phyloP scores from a whole-genome alignment of 768 basidiomycete genomes.

The Mrakia frigida region DNA sequence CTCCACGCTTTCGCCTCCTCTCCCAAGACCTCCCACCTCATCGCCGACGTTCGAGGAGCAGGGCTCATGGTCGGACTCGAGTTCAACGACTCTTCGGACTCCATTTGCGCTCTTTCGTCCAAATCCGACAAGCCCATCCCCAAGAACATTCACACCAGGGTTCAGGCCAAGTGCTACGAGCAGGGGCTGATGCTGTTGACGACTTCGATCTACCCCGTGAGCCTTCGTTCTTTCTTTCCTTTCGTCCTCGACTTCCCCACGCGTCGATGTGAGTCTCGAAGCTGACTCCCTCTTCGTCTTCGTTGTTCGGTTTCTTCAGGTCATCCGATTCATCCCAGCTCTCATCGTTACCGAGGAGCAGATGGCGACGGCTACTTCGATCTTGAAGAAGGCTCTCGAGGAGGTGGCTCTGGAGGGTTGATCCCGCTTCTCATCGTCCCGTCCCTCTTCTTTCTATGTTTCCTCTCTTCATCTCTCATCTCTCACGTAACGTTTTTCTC shows the following conservation, averaged over 20 bases:
- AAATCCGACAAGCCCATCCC: slow-evolving; percentile 45
- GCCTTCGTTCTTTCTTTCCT: too few species aligned
- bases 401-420: slow-evolving; percentile 45
- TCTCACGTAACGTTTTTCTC: neutral
- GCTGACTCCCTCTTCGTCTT: slow-evolving; percentile 24
- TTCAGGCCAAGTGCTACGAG: slow-evolving; percentile 75
- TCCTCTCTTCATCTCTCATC: neutral
- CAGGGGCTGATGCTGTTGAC: slow-evolving; percentile 82
- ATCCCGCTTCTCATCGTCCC: neutral
- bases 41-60: slow-evolving; percentile 69
- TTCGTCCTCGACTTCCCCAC: too few species aligned
- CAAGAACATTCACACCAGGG: slow-evolving; percentile 59
- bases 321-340: slow-evolving; percentile 87
- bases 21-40: slow-evolving; percentile 52
- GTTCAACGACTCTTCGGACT: slow-evolving; percentile 33
- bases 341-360: slow-evolving; percentile 73
- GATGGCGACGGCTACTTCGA: slow-evolving; percentile 52
- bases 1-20: slow-evolving; percentile 58
- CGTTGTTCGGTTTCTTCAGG: slow-evolving; percentile 31
- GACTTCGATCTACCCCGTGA: slow-evolving; percentile 75
- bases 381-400: slow-evolving; percentile 50
- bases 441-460: neutral
- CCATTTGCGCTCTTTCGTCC: slow-evolving; percentile 37
- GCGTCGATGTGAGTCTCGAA: neutral
- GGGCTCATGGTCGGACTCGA: slow-evolving; percentile 48